Evolutionary conservation across 257 asterid genomes (phyloP).

Genomic region (Thymus mandschuricus): DNA sequence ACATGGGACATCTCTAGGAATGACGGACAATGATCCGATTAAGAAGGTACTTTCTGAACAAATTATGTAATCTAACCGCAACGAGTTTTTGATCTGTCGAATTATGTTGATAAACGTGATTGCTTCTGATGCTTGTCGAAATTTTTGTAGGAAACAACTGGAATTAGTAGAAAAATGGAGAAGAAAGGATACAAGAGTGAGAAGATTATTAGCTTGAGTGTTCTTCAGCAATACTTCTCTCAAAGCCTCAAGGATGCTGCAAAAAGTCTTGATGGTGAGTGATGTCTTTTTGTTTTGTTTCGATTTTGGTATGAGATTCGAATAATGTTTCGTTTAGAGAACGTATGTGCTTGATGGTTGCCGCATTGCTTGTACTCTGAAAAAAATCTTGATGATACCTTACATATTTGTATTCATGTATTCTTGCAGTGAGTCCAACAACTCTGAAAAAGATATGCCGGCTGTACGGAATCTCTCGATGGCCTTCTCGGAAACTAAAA

Average conservation of each 20-base stretch:
- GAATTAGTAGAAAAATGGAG: slow-evolving; percentile 40
- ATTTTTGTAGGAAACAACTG: slow-evolving; percentile 35
- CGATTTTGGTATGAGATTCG: too few relatives aligned
- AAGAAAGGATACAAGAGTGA: slow-evolving; percentile 64
- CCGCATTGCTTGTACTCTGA: too few relatives aligned
- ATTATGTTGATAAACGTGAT: background rate
- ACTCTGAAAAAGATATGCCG: slow-evolving; percentile 84
- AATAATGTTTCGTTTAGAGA: too few relatives aligned
- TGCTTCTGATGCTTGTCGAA: background rate
- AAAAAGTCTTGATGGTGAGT: slow-evolving; percentile 77
- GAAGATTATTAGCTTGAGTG: slow-evolving; percentile 67
- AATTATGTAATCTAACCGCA: background rate
- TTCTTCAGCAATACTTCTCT: slow-evolving; percentile 72
- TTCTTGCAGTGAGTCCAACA: slow-evolving; percentile 69
- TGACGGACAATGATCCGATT: slow-evolving; percentile 19
- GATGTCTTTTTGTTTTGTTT: background rate
- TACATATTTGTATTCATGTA: background rate
- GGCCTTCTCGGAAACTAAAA: slow-evolving; percentile 89
- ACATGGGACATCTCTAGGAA: slow-evolving; percentile 30
- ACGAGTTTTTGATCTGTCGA: background rate
- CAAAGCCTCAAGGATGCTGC: slow-evolving; percentile 87
- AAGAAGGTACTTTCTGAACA: slow-evolving; percentile 39
- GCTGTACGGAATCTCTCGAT: slow-evolving; percentile 74
- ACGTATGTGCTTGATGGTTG: too few relatives aligned
- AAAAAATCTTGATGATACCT: background rate